These are phyloP conservation scores for Pseudognaphalium luteoalbum DNA, from an alignment of 129 eudicot species.

Conservation along the genomic window DNA sequence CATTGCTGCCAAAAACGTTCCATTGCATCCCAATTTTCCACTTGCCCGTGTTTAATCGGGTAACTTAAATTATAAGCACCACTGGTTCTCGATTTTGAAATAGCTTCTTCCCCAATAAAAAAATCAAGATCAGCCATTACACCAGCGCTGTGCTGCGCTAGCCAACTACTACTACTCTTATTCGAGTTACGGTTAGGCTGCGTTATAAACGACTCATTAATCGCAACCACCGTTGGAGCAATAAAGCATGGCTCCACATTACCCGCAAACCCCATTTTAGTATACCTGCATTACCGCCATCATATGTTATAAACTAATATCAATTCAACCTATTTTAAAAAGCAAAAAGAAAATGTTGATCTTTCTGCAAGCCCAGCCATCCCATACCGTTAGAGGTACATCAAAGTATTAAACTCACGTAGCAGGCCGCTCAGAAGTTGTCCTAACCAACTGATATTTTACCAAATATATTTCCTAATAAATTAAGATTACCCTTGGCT, in stretches of 20 bases:
- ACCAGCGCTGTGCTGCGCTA: slow-evolving; percentile 85
- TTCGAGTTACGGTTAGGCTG: slow-evolving; percentile 56
- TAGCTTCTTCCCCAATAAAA: slow-evolving; percentile 83
- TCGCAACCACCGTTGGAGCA: slow-evolving; percentile 83
- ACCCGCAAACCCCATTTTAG: slow-evolving; percentile 98
- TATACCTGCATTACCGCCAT: slow-evolving; percentile 57
- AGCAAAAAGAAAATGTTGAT: too few relatives aligned
- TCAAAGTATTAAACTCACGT: too few relatives aligned
- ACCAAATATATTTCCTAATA: background rate
- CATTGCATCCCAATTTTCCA: slow-evolving; percentile 95
- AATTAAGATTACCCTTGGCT: background rate
- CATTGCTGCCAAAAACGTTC: slow-evolving; percentile 99
- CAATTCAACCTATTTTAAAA: background rate
- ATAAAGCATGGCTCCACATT: slow-evolving; percentile 91
- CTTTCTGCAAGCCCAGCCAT: too few relatives aligned
- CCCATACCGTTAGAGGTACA: too few relatives aligned
- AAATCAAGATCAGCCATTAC: slow-evolving; percentile 99
- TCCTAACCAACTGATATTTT: background rate
- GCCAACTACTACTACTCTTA: slow-evolving; percentile 70
- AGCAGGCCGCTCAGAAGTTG: too few relatives aligned
- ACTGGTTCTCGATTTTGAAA: slow-evolving; percentile 68
- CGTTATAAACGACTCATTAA: slow-evolving; percentile 76
- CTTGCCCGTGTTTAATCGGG: slow-evolving; percentile 90
- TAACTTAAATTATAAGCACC: slow-evolving; percentile 65
- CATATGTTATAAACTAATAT: background rate